Percentiles rank a stretch among this genome's conserved stretches.
Conservation (phyloP, 345 rosid species). For the Salix koriyanagi region DNA sequence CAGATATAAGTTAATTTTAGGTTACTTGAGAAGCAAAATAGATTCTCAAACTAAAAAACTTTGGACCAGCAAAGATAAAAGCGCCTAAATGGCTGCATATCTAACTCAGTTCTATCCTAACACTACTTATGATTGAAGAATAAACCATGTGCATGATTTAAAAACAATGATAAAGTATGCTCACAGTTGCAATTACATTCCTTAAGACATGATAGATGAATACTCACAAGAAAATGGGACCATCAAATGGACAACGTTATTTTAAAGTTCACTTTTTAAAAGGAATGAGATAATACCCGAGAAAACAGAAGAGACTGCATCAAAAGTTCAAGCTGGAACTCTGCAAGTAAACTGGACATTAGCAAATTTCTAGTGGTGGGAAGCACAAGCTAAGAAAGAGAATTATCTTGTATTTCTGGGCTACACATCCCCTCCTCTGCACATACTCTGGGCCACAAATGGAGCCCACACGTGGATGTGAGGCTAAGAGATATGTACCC, state of each 20-base stretch:
- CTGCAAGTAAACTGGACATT: conserved; percentile 46
- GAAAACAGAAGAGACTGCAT: conserved; percentile 94
- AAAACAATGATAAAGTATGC: background rate
- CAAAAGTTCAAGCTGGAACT: conserved; percentile 88
- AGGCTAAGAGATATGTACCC: background rate
- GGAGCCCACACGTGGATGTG: background rate
- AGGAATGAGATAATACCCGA: conserved; percentile 53
- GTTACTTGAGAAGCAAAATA: conserved; percentile 1
- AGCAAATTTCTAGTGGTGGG: background rate
- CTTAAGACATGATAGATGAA: background rate
- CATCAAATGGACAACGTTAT: conserved; percentile 18
- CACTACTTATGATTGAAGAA: background rate
- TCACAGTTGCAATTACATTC: background rate
- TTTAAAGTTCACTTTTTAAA: conserved; percentile 13
- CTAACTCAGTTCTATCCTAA: background rate
- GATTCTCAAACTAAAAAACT: background rate
- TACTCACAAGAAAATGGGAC: conserved; percentile 3
- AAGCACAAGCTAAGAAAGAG: background rate
- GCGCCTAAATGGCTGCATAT: background rate
- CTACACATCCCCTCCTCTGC: background rate
- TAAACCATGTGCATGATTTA: background rate
- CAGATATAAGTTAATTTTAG: background rate
- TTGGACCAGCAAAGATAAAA: too few species aligned
- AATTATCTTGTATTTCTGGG: background rate
- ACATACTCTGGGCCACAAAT: background rate